These are phyloP conservation scores for Trichocladium antarcticum DNA, from an alignment of 495 filamentous ascomycete species.

Conservation along the genomic window DNA sequence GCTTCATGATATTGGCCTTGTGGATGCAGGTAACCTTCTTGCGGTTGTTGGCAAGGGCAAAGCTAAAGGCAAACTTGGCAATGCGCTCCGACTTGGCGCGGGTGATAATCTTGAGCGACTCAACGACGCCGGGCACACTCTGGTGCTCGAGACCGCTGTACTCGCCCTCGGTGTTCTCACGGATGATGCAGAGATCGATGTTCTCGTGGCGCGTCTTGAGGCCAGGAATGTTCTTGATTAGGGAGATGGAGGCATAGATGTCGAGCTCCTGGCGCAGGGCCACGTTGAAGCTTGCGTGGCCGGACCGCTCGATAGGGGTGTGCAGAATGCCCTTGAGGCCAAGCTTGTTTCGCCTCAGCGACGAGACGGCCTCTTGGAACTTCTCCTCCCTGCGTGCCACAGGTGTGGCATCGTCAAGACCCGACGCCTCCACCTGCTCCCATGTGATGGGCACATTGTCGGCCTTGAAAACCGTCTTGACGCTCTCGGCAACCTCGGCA, in stretches of 20 bases:
- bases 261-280: constrained; percentile 97
- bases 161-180: constrained; percentile 99
- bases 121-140: constrained; percentile 90
- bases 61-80: constrained; percentile 95
- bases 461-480: constrained; percentile 98
- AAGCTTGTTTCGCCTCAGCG: constrained; percentile 94
- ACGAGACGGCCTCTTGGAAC: constrained; percentile 88
- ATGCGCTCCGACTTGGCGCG: constrained; percentile 97
- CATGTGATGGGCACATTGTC: constrained; percentile 97
- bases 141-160: constrained; percentile 98
- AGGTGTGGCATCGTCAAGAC: constrained; percentile 63
- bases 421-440: constrained; percentile 96
- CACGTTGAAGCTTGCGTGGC: constrained; percentile 99
- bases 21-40: constrained; percentile 99
- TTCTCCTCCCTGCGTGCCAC: constrained; percentile 85
- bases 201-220: constrained; percentile 94
- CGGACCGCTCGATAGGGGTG: constrained; percentile 91
- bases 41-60: constrained; percentile 93
- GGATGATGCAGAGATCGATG: constrained; percentile 97
- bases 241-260: constrained; percentile 95
- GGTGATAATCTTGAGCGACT: constrained; percentile 99
- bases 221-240: constrained; percentile 98
- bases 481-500: constrained; percentile 92
- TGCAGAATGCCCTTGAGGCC: constrained; percentile 95
- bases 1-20: constrained; percentile 99